phyloP scores from a whole-genome alignment of 495 filamentous ascomycete genomes.

The Barbatosphaeria neglecta region DNA sequence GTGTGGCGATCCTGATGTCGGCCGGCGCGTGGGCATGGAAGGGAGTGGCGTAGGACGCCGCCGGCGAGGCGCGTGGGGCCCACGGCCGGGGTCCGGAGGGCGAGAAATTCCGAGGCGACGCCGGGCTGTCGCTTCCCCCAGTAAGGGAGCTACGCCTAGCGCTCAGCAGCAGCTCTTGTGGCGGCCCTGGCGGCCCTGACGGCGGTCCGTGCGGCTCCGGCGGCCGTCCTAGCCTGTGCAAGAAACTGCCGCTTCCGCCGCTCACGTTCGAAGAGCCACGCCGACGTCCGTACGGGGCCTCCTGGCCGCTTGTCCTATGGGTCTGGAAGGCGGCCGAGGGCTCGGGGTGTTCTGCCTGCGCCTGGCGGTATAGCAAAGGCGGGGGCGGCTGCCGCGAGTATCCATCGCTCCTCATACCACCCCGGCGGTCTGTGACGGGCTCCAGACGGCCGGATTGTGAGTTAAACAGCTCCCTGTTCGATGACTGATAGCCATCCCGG shows the following conservation, averaged over 20 bases:
- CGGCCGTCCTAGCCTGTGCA: slow-evolving; percentile 27
- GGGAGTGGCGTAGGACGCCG: slow-evolving; percentile 33
- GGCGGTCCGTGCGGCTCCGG: slow-evolving; percentile 28
- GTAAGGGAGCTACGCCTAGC: slow-evolving; percentile 32
- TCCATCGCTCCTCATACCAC: slow-evolving; percentile 52
- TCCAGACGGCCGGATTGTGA: slow-evolving; percentile 91
- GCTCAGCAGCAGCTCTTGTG: slow-evolving; percentile 30
- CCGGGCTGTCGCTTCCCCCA: slow-evolving; percentile 33
- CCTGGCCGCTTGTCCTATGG: slow-evolving; percentile 54
- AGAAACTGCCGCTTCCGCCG: slow-evolving; percentile 68
- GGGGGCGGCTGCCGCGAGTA: slow-evolving; percentile 52
- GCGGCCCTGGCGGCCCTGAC: no score
- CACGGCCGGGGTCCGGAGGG: slow-evolving; percentile 30
- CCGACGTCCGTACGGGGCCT: slow-evolving; percentile 62
- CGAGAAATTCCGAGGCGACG: slow-evolving; percentile 32
- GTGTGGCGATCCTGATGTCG: not conserved
- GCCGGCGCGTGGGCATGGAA: slow-evolving; percentile 17
- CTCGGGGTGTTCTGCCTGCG: slow-evolving; percentile 64
- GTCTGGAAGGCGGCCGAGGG: slow-evolving; percentile 88
- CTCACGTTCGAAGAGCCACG: slow-evolving; percentile 93
- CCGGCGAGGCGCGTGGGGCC: slow-evolving; percentile 39
- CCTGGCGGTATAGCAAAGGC: slow-evolving; percentile 68
- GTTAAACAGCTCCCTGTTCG: slow-evolving; percentile 75
- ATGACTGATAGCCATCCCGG: slow-evolving; percentile 49
- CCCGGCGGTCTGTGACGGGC: slow-evolving; percentile 69